These are phyloP conservation scores for Primulina eburnea DNA, from an alignment of 257 asterid genomes.

Conservation along the genomic window DNA sequence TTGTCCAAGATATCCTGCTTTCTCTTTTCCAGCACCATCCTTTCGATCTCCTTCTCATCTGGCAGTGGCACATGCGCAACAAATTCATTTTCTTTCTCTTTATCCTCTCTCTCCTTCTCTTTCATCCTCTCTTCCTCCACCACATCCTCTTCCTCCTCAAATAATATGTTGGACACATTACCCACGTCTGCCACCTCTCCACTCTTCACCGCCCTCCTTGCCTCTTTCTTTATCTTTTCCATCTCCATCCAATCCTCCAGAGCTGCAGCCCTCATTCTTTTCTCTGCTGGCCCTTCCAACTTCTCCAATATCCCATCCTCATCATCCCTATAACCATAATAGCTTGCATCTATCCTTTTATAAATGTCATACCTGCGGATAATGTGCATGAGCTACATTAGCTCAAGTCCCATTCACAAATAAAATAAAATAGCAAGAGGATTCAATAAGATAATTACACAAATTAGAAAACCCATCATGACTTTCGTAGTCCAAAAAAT, in stretches of 20 bases:
- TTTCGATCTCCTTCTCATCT: slow-evolving; percentile 82
- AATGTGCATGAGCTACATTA: slow-evolving; percentile 16
- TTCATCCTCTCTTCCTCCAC: slow-evolving; percentile 75
- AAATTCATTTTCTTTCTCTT: slow-evolving; percentile 69
- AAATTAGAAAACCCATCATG: slow-evolving; percentile 3
- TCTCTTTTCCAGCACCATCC: slow-evolving; percentile 84
- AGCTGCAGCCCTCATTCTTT: slow-evolving; percentile 69
- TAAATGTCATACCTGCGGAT: slow-evolving; percentile 84
- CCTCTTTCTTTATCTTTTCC: slow-evolving; percentile 85
- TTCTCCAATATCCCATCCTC: slow-evolving; percentile 82
- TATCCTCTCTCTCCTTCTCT: slow-evolving; percentile 61
- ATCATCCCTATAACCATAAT: slow-evolving; percentile 92
- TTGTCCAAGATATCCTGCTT: slow-evolving; percentile 80
- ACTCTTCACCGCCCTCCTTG: slow-evolving; percentile 81
- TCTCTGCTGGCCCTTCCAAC: slow-evolving; percentile 81
- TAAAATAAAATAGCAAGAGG: not conserved
- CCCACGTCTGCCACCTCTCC: slow-evolving; percentile 92
- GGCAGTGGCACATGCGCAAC: slow-evolving; percentile 91
- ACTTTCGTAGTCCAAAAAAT: not conserved
- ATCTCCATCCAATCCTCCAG: slow-evolving; percentile 70
- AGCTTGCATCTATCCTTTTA: slow-evolving; percentile 90
- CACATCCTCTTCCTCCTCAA: slow-evolving; percentile 90
- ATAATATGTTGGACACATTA: slow-evolving; percentile 61
- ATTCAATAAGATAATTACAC: not conserved
- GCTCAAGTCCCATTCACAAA: slow-evolving; percentile 4